Conservation (phyloP, 441 rosid genomes). For the Viola pubescens region DNA sequence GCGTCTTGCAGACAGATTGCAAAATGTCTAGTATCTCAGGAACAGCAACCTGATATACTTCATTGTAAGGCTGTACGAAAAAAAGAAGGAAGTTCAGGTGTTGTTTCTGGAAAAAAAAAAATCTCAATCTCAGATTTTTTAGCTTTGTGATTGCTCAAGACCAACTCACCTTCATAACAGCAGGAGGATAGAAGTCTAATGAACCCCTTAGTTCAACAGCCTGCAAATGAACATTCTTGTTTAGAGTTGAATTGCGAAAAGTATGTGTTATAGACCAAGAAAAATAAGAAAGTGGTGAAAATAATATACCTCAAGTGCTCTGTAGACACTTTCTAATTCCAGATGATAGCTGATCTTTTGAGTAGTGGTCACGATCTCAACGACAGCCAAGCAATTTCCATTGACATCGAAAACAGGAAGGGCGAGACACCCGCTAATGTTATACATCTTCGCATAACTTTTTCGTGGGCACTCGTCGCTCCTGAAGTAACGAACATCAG, state of each 20-base stretch:
- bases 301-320: conserved; percentile 68
- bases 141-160: conserved; percentile 3
- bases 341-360: conserved; percentile 52
- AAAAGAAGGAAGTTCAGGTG: no score
- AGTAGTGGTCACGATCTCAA: conserved; percentile 67
- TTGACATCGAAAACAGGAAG: conserved; percentile 24
- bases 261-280: neutral
- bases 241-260: conserved; percentile 17
- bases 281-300: neutral
- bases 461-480: conserved; percentile 32
- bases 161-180: conserved; percentile 31
- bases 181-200: conserved; percentile 29
- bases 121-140: conserved; percentile 2
- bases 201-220: conserved; percentile 64
- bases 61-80: conserved; percentile 20
- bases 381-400: conserved; percentile 70
- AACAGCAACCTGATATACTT: conserved; percentile 33
- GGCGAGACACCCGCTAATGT: conserved; percentile 15
- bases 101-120: neutral
- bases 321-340: conserved; percentile 57
- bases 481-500: conserved; percentile 33
- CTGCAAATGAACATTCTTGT: conserved; percentile 33
- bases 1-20: conserved; percentile 38
- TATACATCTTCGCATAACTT: conserved; percentile 5
- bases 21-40: conserved; percentile 43